phyloP scores from a whole-genome alignment of 768 basidiomycete genomes.

The Termitomyces sp. region DNA sequence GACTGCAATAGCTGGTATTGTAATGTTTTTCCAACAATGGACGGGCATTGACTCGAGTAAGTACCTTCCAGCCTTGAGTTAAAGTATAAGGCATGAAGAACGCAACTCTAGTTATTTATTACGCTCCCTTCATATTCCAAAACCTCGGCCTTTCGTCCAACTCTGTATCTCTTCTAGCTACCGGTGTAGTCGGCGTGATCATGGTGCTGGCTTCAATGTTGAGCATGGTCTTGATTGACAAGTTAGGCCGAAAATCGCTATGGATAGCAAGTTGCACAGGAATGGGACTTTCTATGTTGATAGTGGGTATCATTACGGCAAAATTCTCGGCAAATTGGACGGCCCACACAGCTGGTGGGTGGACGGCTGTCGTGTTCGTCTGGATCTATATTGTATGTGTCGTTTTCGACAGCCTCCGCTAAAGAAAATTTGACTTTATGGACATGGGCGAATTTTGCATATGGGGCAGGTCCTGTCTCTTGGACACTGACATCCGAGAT shows the following conservation, averaged over 20 bases:
- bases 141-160: constrained; percentile 34
- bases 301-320: constrained; percentile 12
- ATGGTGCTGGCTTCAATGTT: constrained; percentile 30
- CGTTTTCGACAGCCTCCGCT: constrained; percentile 20
- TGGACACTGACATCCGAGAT: constrained; percentile 34
- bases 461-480: constrained; percentile 12
- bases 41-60: constrained; percentile 21
- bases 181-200: constrained; percentile 29
- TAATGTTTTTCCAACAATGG: constrained; percentile 18
- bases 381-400: constrained; percentile 35
- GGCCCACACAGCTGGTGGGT: constrained; percentile 17
- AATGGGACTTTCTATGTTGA: constrained; percentile 18
- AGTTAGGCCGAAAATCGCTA: constrained; percentile 32
- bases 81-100: constrained; percentile 5
- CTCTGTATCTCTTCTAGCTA: constrained; percentile 36
- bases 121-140: constrained; percentile 27
- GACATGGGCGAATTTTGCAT: constrained; percentile 2
- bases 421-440: background rate
- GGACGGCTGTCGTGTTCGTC: constrained; percentile 27
- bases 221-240: constrained; percentile 30
- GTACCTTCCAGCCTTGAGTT: background rate
- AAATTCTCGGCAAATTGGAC: constrained; percentile 18
- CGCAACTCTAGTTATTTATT: constrained; percentile 11
- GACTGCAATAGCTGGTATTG: constrained; percentile 11
- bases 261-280: constrained; percentile 34